Base-by-base conservation (phyloP, 192 early-diverging fungal species). In the Backusella circina region DNA sequence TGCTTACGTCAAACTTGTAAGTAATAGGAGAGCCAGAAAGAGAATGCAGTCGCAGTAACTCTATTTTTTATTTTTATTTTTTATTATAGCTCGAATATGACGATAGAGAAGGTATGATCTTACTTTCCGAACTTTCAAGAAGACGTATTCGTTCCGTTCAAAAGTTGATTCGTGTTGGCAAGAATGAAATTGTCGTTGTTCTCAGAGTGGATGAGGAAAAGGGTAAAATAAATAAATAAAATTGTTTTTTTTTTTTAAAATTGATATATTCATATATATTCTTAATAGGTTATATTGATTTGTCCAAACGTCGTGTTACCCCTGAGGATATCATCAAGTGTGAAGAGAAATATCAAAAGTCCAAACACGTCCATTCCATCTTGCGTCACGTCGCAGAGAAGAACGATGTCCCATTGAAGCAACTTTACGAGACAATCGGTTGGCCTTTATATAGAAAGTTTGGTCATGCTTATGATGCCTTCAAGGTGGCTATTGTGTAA, bases 31-130 rank as follows among this genome's bases (percentile, higher is more conserved):
- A 50, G 16, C 13, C n/a, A n/a, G n/a, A n/a, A n/a, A n/a, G n/a
- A n/a, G n/a, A n/a, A n/a, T 18, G 1, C 15, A 21, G 6, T 18
- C 16, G 2, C 15, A 5, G 18, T 5, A 50, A 18, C 5, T 4
- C 15, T 7, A 5, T 8, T 0, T 2, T 21, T 21, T 51, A 9
- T 21, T 21, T 21, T 2, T 6, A 21, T 7, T 6, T 23, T 10
- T 21, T 28, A 54, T 35, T 31, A 32, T 79, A 86, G 80, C 80
- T 95, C 31, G 98, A 99, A 85, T 99, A 99, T 85, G 93, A 93
- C 86, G 94, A 95, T 86, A 95, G 95, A 78, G 96, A 98, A 84
- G 98, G 97, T 69, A 98, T 99, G 95, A 97, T 99, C 80, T 86
- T 95, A 70, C 82, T 97, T 37, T 92, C 92, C 28, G 98, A 99